phyloP scores from a whole-genome alignment of 108 stramenopile species.

The Skeletonema menzelii region DNA sequence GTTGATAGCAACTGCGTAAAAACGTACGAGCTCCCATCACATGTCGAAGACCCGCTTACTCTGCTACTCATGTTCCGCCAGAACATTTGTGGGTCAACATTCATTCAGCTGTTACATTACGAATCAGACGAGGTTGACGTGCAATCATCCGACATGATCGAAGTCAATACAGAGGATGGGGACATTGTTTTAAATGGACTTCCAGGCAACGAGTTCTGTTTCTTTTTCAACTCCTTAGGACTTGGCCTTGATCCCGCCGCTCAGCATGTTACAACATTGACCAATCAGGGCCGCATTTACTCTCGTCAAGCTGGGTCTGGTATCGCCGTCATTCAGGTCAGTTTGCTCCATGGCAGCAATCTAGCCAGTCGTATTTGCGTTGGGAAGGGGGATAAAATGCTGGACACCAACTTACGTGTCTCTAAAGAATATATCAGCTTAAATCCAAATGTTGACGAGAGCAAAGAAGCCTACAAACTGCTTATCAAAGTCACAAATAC shows the following conservation, averaged over 20 bases:
- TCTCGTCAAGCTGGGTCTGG: constrained; percentile 60
- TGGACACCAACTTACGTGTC: not conserved
- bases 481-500: constrained; percentile 62
- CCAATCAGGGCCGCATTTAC: constrained; percentile 63
- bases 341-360: constrained; percentile 38
- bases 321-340: constrained; percentile 66
- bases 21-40: constrained; percentile 57
- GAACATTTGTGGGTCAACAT: constrained; percentile 74
- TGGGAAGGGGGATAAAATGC: constrained; percentile 2
- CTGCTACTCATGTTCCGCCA: constrained; percentile 65
- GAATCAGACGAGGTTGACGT: constrained; percentile 15
- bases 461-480: constrained; percentile 28
- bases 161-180: constrained; percentile 7
- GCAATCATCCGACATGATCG: not conserved
- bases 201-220: constrained; percentile 25
- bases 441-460: not conserved
- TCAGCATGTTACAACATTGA: constrained; percentile 67
- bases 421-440: constrained; percentile 19
- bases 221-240: constrained; percentile 45
- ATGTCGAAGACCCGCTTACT: constrained; percentile 62
- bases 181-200: constrained; percentile 17
- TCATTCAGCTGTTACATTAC: constrained; percentile 64
- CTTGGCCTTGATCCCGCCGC: constrained; percentile 55
- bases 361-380: constrained; percentile 7
- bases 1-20: constrained; percentile 8